Evolutionary conservation across 2,329 filamentous ascomycete species (phyloP), one percentile per base, ranked within the genome.

Genomic region (Graphilbum ipis-grandicollis): DNA sequence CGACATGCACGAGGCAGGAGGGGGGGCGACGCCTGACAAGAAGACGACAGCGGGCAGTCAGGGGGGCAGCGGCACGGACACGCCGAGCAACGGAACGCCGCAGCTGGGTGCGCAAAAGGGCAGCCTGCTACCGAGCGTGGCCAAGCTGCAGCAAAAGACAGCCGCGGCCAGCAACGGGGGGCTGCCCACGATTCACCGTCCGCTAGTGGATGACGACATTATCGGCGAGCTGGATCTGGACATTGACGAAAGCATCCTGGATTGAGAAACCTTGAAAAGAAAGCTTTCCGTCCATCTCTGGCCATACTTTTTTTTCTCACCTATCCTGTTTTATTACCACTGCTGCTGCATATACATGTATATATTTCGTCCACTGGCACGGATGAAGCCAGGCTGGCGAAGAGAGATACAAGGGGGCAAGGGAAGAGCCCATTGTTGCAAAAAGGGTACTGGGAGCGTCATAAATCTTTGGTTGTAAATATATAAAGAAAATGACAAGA

Each of bases 151-250:
- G 50, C 63, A 65, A 55, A 62, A 62, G 48, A 60, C 61, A 43
- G 44, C 36, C 21, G 56, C 56, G 40, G 50, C 50, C 43, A 66
- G 74, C 46, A 72, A 69, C 56, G 73, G 69, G 48, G 68, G 68
- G 12, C 56, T 76, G 41, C 67, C 72, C 3, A 75, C 75, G 12
- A 79, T 84, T 34, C 81, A 88, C 50, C 76, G 81, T 57, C 76
- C 79, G 22, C 70, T 85, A 39, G 79, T 80, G 63, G 86, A 93
- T 43, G 90, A 96, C 51, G 90, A 96, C 51, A 79, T 94, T 39
- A 88, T 96, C 55, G 85, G 79, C 2, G 70, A 75, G 19, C 63
- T 96, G 62, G 90, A 96, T 53, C 60, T 96, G 48, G 88, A 84
- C 21, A 84, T 96, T 52, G 88, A 96, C 47, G 76, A 93, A 48